A percentile compares a stretch with the other conserved stretches of the same genome.
phyloP scores from a whole-genome alignment of 164 flowering plant genomes.

The Kalanchoe fedtschenkoi region DNA sequence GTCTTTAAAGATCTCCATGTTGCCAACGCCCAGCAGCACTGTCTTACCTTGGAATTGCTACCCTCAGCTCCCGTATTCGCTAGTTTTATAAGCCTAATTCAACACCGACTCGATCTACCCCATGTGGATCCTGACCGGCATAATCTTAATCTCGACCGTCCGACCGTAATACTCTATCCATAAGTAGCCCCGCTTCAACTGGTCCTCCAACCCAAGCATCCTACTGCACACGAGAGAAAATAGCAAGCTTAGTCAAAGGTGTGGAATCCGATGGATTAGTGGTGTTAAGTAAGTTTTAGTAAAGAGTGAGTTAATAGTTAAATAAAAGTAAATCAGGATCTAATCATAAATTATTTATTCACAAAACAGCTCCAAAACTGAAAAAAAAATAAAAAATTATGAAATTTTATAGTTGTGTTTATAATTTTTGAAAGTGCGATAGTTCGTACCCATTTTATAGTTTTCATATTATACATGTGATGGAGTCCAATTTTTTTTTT shows the following conservation, averaged over 20 bases:
- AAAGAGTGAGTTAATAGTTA: too few relatives aligned
- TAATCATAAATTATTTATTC: too few relatives aligned
- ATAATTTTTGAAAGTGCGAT: too few relatives aligned
- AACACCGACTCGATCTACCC: conserved; percentile 59
- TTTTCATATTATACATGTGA: too few relatives aligned
- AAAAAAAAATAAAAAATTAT: too few relatives aligned
- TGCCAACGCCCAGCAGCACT: conserved; percentile 67
- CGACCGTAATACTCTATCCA: conserved; percentile 71
- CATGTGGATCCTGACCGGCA: conserved; percentile 77
- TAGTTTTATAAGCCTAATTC: conserved; percentile 45
- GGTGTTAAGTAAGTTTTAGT: too few relatives aligned
- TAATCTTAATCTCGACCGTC: conserved; percentile 62
- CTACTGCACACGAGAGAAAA: conserved; percentile 82
- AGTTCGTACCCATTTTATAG: too few relatives aligned
- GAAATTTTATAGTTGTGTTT: too few relatives aligned
- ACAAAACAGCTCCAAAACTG: too few relatives aligned
- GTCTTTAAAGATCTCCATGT: conserved; percentile 78
- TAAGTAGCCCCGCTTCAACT: conserved; percentile 70
- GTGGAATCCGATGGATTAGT: conserved; percentile 73
- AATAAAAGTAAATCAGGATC: too few relatives aligned
- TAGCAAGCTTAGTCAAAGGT: conserved; percentile 82
- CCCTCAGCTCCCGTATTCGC: conserved; percentile 51
- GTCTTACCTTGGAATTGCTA: conserved; percentile 64
- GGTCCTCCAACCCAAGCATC: conserved; percentile 70
- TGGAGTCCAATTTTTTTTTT: too few relatives aligned